Percentiles rank a stretch among this genome's conserved stretches.
These are phyloP conservation scores for Cladophialophora immunda DNA, from an alignment of 2,329 filamentous ascomycete species.

Conservation along the genomic window DNA sequence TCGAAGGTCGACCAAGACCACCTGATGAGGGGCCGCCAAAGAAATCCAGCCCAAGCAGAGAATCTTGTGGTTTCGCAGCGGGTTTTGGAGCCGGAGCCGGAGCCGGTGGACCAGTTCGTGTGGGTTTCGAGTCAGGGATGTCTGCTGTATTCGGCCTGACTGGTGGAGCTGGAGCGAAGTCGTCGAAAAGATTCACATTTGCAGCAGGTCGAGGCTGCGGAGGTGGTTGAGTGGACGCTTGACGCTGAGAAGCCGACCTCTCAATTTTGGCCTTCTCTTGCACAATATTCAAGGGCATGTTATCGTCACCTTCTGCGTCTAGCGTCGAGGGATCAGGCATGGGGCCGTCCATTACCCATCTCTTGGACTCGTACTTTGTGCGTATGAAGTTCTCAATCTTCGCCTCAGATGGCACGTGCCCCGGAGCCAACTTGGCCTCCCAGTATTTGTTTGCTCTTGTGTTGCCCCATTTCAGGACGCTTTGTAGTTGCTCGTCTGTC, in stretches of 20 bases:
- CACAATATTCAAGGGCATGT: slow-evolving; percentile 74
- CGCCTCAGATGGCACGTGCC: slow-evolving; percentile 91
- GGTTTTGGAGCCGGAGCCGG: slow-evolving; percentile 63
- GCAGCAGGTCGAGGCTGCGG: slow-evolving; percentile 55
- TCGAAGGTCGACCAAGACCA: slow-evolving; percentile 76
- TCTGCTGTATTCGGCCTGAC: slow-evolving; percentile 77
- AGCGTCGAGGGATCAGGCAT: slow-evolving; percentile 92
- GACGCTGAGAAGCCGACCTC: slow-evolving; percentile 64
- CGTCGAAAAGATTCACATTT: slow-evolving; percentile 83
- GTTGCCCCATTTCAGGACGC: slow-evolving; percentile 95
- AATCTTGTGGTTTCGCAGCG: slow-evolving; percentile 74
- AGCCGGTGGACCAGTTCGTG: slow-evolving; percentile 71
- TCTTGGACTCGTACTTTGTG: slow-evolving; percentile 98
- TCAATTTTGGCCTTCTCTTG: slow-evolving; percentile 76
- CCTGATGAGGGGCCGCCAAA: slow-evolving; percentile 77
- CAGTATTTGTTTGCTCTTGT: slow-evolving; percentile 96
- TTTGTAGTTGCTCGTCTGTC: slow-evolving; percentile 97
- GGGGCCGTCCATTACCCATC: slow-evolving; percentile 98
- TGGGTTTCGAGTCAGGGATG: slow-evolving; percentile 64
- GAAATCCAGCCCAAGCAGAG: slow-evolving; percentile 90
- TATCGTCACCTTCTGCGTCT: slow-evolving; percentile 84
- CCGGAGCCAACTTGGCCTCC: slow-evolving; percentile 91
- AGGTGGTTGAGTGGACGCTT: slow-evolving; percentile 45
- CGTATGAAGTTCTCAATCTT: slow-evolving; percentile 99
- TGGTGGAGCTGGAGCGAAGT: slow-evolving; percentile 69